These are phyloP conservation scores for Zoysia japonica DNA, from an alignment of 176 grass and related monocot species.

Conservation along the genomic window DNA sequence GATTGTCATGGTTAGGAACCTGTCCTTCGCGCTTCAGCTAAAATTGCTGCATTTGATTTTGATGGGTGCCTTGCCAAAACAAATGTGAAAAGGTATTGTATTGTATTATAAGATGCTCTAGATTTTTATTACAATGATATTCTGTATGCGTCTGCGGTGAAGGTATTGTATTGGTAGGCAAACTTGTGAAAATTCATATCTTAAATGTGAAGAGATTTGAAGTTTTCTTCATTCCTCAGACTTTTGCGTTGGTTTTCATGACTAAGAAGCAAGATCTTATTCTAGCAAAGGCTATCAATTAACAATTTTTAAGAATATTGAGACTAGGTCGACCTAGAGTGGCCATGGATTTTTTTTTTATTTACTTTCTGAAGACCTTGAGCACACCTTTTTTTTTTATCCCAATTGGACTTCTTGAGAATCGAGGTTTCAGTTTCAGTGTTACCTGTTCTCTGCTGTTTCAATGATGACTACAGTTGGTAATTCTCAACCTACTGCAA, in stretches of 20 bases:
- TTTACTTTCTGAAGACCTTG: not conserved
- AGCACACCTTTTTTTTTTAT: slow-evolving; percentile 4
- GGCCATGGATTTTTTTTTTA: not conserved
- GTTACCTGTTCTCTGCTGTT: slow-evolving; percentile 18
- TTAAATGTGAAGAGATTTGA: not conserved
- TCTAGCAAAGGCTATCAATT: not conserved
- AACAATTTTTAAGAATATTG: slow-evolving; percentile 9
- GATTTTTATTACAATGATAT: slow-evolving; percentile 18
- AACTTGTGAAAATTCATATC: not conserved
- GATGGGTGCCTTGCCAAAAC: slow-evolving; percentile 89
- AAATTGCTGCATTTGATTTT: slow-evolving; percentile 99
- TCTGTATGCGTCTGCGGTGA: not conserved
- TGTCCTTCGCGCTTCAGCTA: slow-evolving; percentile 71
- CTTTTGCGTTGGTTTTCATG: slow-evolving; percentile 6
- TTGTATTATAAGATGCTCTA: slow-evolving; percentile 17
- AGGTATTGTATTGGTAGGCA: not conserved
- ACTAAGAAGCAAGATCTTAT: not conserved
- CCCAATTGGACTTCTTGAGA: slow-evolving; percentile 1
- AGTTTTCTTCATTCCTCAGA: slow-evolving; percentile 1
- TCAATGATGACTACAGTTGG: not conserved
- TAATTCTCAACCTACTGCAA: slow-evolving; percentile 29
- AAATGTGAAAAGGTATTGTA: slow-evolving; percentile 66
- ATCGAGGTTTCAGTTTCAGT: slow-evolving; percentile 8
- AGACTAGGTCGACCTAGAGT: slow-evolving; percentile 5
- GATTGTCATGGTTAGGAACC: slow-evolving; percentile 54